These are phyloP conservation scores for Saccharomyces hybrid DNA, from an alignment of 1,139 yeast genomes.

Conservation along the genomic window DNA sequence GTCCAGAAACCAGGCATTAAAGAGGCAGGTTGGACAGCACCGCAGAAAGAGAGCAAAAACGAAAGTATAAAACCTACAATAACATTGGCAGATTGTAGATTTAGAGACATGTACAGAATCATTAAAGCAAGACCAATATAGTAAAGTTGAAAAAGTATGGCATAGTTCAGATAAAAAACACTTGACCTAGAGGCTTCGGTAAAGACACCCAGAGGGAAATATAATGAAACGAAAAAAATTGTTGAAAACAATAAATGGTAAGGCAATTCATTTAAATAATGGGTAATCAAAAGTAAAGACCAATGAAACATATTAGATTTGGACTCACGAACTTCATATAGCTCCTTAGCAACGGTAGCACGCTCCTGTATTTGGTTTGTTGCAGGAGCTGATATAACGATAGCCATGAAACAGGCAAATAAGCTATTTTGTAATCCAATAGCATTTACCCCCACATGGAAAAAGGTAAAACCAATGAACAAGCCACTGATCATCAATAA, in stretches of 20 bases:
- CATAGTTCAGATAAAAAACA: conserved; percentile 45
- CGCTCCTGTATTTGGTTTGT: conserved; percentile 40
- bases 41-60: conserved; percentile 52
- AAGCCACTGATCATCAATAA: conserved; percentile 35
- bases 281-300: conserved; percentile 48
- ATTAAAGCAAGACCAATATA: conserved; percentile 48
- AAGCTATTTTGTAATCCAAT: conserved; percentile 41
- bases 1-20: conserved; percentile 64
- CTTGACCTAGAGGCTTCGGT: conserved; percentile 46
- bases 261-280: conserved; percentile 48
- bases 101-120: conserved; percentile 52
- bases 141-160: conserved; percentile 50
- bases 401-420: conserved; percentile 45
- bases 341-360: conserved; percentile 48
- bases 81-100: conserved; percentile 56
- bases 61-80: conserved; percentile 46
- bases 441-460: conserved; percentile 30
- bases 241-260: conserved; percentile 48
- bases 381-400: conserved; percentile 36
- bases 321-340: conserved; percentile 57
- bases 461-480: conserved; percentile 43
- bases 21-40: conserved; percentile 51
- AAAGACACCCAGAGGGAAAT: conserved; percentile 51
- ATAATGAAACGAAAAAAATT: conserved; percentile 46
- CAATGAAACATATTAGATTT: conserved; percentile 62